Evolutionary conservation across 2,329 filamentous ascomycete genomes (phyloP).

Genomic region (Colletotrichum zoysiae): DNA sequence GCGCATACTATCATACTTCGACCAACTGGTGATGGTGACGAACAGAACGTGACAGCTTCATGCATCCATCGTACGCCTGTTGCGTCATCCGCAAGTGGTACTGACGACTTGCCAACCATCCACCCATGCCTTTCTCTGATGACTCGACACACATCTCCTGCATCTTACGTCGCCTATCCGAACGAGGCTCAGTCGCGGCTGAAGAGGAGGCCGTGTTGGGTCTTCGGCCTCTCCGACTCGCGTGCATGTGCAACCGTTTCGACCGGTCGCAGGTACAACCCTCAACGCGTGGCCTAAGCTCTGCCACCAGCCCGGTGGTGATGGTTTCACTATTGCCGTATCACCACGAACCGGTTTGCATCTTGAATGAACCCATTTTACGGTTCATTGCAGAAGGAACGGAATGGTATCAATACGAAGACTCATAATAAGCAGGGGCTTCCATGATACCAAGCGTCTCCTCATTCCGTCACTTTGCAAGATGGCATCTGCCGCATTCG

Average conservation of each 20-base stretch:
- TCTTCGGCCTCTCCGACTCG: neutral
- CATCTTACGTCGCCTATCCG: neutral
- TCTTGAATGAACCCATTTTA: slow-evolving; percentile 5
- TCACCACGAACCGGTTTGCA: neutral
- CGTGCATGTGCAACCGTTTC: neutral
- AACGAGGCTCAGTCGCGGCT: neutral
- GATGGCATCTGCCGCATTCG: slow-evolving; percentile 18
- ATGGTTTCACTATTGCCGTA: neutral
- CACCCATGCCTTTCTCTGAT: neutral
- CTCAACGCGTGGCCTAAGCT: neutral
- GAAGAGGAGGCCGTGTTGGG: neutral
- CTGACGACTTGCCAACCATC: neutral
- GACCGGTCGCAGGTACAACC: neutral
- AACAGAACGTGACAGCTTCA: neutral
- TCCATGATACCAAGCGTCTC: slow-evolving; percentile 10
- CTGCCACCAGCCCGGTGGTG: neutral
- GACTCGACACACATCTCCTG: neutral
- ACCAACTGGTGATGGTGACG: neutral
- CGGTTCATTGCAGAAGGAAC: slow-evolving; percentile 13
- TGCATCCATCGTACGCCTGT: neutral
- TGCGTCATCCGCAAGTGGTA: neutral
- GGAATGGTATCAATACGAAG: slow-evolving; percentile 1
- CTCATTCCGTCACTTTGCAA: slow-evolving; percentile 15
- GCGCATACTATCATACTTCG: too few species aligned
- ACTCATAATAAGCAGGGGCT: slow-evolving; percentile 26